A percentile compares a stretch with the other conserved stretches of the same genome.
phyloP scores from a whole-genome alignment of 345 rosid species.

The Linum usitatissimum region DNA sequence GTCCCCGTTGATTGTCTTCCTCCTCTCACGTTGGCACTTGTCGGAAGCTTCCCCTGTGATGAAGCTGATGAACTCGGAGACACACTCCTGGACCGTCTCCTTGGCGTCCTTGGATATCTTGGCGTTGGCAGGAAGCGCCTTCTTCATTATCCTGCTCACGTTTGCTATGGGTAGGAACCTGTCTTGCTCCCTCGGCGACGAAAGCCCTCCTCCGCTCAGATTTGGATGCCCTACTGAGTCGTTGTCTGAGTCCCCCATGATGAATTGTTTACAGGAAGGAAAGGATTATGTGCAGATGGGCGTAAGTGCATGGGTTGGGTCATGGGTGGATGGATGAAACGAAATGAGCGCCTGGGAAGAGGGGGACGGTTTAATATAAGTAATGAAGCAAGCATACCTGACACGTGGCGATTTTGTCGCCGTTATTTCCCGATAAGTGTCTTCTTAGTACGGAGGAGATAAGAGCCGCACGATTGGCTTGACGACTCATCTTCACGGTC shows the following conservation, averaged over 20 bases:
- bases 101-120: slow-evolving; percentile 21
- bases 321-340: not conserved
- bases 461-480: not conserved
- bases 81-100: slow-evolving; percentile 19
- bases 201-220: not conserved
- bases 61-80: slow-evolving; percentile 23
- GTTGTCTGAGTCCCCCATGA: slow-evolving; percentile 19
- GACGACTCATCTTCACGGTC: not conserved
- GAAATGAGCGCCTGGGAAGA: not conserved
- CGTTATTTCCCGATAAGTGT: not conserved
- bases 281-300: no score
- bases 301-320: no score
- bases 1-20: slow-evolving; percentile 20
- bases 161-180: slow-evolving; percentile 17
- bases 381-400: not conserved
- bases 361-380: not conserved
- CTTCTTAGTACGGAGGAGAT: not conserved
- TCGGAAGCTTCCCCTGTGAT: slow-evolving; percentile 20
- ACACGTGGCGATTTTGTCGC: not conserved
- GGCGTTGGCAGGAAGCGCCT: slow-evolving; percentile 17
- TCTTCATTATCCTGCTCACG: slow-evolving; percentile 19
- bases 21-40: slow-evolving; percentile 19
- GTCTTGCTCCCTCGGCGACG: slow-evolving; percentile 14
- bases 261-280: not conserved
- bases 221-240: slow-evolving; percentile 13